These are phyloP conservation scores for Globisporangium barbulae DNA, from an alignment of 352 stramenopile genomes.

Conservation along the genomic window DNA sequence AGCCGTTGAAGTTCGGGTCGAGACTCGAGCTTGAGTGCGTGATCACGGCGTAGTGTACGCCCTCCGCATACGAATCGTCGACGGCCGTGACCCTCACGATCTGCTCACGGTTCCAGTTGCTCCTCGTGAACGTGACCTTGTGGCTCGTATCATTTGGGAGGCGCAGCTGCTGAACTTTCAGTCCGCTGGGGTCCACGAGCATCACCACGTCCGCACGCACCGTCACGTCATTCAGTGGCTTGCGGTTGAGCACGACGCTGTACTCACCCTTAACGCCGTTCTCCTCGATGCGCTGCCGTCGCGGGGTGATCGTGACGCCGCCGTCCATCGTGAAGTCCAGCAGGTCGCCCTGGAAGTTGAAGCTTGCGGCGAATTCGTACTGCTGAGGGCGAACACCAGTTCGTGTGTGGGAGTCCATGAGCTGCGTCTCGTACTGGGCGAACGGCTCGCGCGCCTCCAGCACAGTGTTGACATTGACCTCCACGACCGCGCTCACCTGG, in stretches of 20 bases:
- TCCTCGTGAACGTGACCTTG: constrained; percentile 37
- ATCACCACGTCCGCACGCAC: constrained; percentile 42
- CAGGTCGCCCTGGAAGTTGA: constrained; percentile 53
- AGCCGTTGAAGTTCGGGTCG: constrained; percentile 56
- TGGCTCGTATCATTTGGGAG: constrained; percentile 22
- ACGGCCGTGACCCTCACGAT: constrained; percentile 48
- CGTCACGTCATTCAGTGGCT: constrained; percentile 45
- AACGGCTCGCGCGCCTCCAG: constrained; percentile 40
- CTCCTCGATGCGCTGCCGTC: constrained; percentile 48
- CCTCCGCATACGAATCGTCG: constrained; percentile 56
- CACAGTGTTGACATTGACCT: constrained; percentile 37
- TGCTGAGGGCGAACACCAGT: constrained; percentile 15
- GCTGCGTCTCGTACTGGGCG: constrained; percentile 43
- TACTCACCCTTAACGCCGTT: constrained; percentile 51
- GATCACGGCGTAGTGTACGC: constrained; percentile 57
- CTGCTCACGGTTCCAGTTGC: constrained; percentile 73
- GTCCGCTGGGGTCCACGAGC: constrained; percentile 22
- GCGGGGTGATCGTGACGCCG: constrained; percentile 48
- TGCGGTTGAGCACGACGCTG: constrained; percentile 62
- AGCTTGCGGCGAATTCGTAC: constrained; percentile 57
- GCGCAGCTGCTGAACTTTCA: constrained; percentile 39
- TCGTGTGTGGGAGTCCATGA: constrained; percentile 42
- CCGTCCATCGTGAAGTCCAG: constrained; percentile 72
- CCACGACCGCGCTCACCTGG: constrained; percentile 38
- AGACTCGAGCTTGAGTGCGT: constrained; percentile 37